Evolutionary conservation across 1,139 yeast genomes (phyloP).

Genomic region (Candida sanyaensis): DNA sequence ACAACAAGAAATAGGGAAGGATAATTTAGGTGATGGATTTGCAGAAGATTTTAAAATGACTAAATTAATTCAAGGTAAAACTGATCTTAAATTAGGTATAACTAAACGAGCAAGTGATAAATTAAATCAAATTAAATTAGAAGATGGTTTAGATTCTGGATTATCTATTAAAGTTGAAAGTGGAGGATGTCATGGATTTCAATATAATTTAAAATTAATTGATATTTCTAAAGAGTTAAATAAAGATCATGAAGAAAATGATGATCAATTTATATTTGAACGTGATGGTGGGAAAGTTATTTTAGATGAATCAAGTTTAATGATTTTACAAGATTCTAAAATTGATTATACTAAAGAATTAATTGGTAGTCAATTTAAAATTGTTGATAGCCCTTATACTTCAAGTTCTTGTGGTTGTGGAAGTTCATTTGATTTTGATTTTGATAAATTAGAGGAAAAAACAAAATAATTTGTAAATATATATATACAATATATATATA

Average conservation of each 20-base stretch:
- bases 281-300: conserved; percentile 66
- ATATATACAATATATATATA: background rate
- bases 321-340: conserved; percentile 81
- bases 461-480: conserved; percentile 11
- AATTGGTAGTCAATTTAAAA: conserved; percentile 92
- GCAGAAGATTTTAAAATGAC: conserved; percentile 32
- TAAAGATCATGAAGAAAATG: too few relatives aligned
- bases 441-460: conserved; percentile 48
- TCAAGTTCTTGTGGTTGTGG: conserved; percentile 97
- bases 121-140: conserved; percentile 54
- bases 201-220: conserved; percentile 72
- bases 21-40: conserved; percentile 20
- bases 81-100: conserved; percentile 40
- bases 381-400: conserved; percentile 87
- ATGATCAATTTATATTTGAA: conserved; percentile 56
- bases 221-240: conserved; percentile 46
- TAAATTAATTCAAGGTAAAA: conserved; percentile 33
- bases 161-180: conserved; percentile 84
- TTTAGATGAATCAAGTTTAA: conserved; percentile 79
- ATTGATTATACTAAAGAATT: conserved; percentile 89
- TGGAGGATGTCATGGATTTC: conserved; percentile 99
- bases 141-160: conserved; percentile 63
- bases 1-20: conserved; percentile 6
- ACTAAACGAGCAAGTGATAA: conserved; percentile 47
- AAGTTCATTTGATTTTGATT: conserved; percentile 86